Conservation (phyloP, 2,329 filamentous ascomycete genomes). For the Canariomyces notabilis region DNA sequence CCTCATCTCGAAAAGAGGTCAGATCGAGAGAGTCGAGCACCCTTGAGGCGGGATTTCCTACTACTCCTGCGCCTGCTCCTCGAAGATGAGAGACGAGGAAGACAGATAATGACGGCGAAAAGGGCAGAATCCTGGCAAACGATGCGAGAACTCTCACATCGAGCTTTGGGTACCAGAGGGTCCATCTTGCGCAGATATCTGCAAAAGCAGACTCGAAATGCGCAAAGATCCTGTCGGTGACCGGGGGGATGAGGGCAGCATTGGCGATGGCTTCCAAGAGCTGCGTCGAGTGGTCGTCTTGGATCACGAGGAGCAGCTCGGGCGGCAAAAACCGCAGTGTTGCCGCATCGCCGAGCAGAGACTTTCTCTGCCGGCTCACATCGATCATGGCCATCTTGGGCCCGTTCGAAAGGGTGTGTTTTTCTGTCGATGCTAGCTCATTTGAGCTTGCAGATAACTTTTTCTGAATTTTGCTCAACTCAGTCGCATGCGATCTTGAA, state of each 20-base stretch:
- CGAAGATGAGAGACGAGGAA: conserved; percentile 47
- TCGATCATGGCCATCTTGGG: conserved; percentile 52
- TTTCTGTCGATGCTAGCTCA: conserved; percentile 4
- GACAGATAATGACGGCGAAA: conserved; percentile 72
- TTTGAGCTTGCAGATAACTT: conserved; percentile 3
- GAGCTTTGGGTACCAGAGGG: conserved; percentile 42
- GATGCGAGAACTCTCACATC: conserved; percentile 55
- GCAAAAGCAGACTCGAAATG: conserved; percentile 72
- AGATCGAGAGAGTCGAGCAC: conserved; percentile 17
- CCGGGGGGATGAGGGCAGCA: conserved; percentile 62
- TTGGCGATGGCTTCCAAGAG: conserved; percentile 68
- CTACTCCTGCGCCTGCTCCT: conserved; percentile 7
- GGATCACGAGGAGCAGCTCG: conserved; percentile 65
- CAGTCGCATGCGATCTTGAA: conserved; percentile 7
- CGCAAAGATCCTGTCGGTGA: conserved; percentile 68
- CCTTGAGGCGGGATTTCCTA: background rate
- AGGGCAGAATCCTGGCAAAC: conserved; percentile 74
- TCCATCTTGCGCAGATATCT: conserved; percentile 79
- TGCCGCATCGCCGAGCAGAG: conserved; percentile 50
- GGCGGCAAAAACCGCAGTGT: conserved; percentile 58
- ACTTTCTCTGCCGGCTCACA: conserved; percentile 49
- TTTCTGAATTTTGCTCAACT: background rate
- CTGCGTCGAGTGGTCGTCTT: conserved; percentile 55
- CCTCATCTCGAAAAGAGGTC: conserved; percentile 19
- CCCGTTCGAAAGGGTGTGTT: conserved; percentile 10